Base-by-base conservation (phyloP, 805 yeast species). In the Isabelozyma pseudorhagii region DNA sequence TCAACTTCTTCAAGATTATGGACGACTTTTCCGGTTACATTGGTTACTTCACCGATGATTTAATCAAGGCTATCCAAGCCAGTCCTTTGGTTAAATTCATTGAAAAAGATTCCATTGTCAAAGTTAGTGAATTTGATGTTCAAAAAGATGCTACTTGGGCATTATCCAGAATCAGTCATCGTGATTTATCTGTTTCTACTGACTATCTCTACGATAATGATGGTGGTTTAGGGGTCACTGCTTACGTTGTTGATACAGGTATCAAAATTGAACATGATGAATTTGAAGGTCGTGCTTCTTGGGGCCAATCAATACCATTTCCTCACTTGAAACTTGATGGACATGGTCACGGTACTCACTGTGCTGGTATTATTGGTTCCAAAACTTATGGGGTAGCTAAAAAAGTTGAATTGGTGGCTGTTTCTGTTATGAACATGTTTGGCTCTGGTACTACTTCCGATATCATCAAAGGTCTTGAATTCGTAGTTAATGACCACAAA, bases 301-400 rank as follows among this genome's bases (percentile, higher is more conserved):
- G 74, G 60, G 91, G 90, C 3, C 64, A 59, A n/a, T 66, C 73
- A 3, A 54, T 67, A 45, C 63, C 74, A 4, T 66, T 68, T 59
- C 74, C 74, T 10, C 61, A 64, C 40, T 48, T 69, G 11, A 59
- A 66, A 50, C 49, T 76, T 41, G 97, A 92, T 66, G 94, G 91
- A 47, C 87, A 89, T 61, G 97, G 97, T 21, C 97, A 91, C 70
- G 97, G 97, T 63, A 89, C 97, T 43, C 97, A 91, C 63, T 89
- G 96, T 74, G 96, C 97, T n/a, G 97, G 97, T 71, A 89, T 96
- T 34, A 89, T 92, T 60, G 97, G 85, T 46, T 87, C 94, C 18
- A 75, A 76, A 52, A 73, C 81, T 47, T 89, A 85, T 56, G 97
- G 97, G 73, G 89, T 89, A 48, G 92, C 96, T 49, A 89, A 90